Evolutionary conservation across 495 filamentous ascomycete genomes (phyloP).

Genomic region (Aspergillus ellipticus): DNA sequence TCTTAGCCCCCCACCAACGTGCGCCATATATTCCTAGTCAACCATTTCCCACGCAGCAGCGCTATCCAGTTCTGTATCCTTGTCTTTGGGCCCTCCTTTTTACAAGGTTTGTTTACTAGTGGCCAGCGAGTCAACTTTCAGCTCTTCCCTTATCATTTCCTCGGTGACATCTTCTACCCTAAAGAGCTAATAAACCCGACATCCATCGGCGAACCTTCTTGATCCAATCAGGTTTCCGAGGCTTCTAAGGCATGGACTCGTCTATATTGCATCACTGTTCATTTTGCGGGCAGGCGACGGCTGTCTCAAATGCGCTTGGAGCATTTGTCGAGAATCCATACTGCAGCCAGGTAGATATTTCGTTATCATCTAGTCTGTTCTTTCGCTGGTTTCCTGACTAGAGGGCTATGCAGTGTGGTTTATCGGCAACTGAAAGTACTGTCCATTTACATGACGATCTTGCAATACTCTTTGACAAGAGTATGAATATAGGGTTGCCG

Average conservation of each 20-base stretch:
- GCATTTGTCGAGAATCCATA: conserved; percentile 32
- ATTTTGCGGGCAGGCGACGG: conserved; percentile 34
- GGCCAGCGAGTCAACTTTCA: no score
- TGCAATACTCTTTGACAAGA: conserved; percentile 59
- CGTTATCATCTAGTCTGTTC: not conserved
- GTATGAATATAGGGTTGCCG: conserved; percentile 44
- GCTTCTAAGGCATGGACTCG: not conserved
- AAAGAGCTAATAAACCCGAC: no score
- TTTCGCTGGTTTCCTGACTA: conserved; percentile 13
- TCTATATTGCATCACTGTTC: conserved; percentile 35
- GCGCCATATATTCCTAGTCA: not conserved
- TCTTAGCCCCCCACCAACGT: not conserved
- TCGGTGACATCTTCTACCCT: no score
- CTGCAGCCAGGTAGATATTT: conserved; percentile 34
- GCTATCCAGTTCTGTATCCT: not conserved
- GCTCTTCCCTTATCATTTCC: no score
- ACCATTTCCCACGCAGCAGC: not conserved
- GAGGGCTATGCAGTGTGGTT: conserved; percentile 29
- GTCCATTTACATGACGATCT: conserved; percentile 63
- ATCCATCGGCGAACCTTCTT: not conserved
- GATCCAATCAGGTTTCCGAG: not conserved
- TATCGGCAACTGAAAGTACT: conserved; percentile 39
- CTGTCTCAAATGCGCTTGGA: conserved; percentile 30
- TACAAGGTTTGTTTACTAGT: no score
- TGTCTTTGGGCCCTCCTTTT: no score